Percentiles rank a stretch among this genome's conserved stretches.
Conservation (phyloP, 805 yeast genomes). For the Candida taoyuanica region DNA sequence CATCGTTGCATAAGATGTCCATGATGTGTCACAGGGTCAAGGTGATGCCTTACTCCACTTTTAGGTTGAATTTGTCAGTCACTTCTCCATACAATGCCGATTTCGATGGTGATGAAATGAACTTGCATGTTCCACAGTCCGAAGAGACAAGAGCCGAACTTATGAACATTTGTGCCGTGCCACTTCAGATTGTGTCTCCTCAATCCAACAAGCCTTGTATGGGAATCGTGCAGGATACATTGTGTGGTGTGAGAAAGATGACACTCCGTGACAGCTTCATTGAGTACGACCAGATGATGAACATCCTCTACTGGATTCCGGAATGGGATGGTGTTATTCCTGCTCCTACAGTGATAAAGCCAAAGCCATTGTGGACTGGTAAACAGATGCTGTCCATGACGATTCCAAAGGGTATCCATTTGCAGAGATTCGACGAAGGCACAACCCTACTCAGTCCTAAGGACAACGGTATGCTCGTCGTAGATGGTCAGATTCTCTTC, state of each 20-base stretch:
- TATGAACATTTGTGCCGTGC: constrained; percentile 93
- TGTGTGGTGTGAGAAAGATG: constrained; percentile 96
- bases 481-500: constrained; percentile 93
- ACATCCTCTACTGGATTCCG: constrained; percentile 96
- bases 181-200: constrained; percentile 95
- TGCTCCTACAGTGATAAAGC: constrained; percentile 88
- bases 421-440: constrained; percentile 90
- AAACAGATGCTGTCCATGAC: constrained; percentile 90
- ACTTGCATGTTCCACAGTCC: constrained; percentile 97
- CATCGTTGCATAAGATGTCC: constrained; percentile 98
- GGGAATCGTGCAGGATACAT: constrained; percentile 99
- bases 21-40: constrained; percentile 99
- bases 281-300: constrained; percentile 92
- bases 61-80: constrained; percentile 92
- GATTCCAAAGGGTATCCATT: constrained; percentile 92
- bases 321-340: constrained; percentile 99
- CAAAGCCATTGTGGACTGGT: constrained; percentile 97
- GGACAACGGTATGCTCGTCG: constrained; percentile 93
- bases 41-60: constrained; percentile 98
- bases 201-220: constrained; percentile 98
- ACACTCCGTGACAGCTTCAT: constrained; percentile 85
- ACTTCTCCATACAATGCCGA: constrained; percentile 99
- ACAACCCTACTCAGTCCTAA: constrained; percentile 78
- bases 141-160: constrained; percentile 97
- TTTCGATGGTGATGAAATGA: constrained; percentile 99